Conservation (phyloP, 2,329 filamentous ascomycete species). For the Berkeleyomyces rouxiae region DNA sequence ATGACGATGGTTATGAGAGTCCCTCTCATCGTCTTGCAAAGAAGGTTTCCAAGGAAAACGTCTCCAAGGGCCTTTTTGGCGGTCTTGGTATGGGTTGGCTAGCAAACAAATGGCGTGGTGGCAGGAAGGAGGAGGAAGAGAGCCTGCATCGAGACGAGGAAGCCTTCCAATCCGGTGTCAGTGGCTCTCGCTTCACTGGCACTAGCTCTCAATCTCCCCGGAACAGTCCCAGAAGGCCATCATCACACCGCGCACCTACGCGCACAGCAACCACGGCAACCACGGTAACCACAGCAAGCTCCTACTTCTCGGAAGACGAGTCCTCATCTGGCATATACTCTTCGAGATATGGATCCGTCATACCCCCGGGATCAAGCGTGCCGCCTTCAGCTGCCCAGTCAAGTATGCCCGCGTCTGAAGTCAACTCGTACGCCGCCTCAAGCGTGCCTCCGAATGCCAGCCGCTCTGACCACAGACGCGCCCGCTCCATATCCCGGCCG, state of each 20-base stretch:
- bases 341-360: background rate
- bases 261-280: conserved; percentile 4
- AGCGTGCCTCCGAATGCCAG: conserved; percentile 8
- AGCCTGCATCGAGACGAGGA: conserved; percentile 30
- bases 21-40: conserved; percentile 37
- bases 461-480: conserved; percentile 1
- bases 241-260: conserved; percentile 11
- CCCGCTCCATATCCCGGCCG: conserved; percentile 2
- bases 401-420: conserved; percentile 5
- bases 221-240: conserved; percentile 17
- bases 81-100: conserved; percentile 53
- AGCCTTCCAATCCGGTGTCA: conserved; percentile 40
- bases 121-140: conserved; percentile 33
- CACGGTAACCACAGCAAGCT: conserved; percentile 6
- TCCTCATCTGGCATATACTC: background rate
- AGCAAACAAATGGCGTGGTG: conserved; percentile 45
- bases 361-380: background rate
- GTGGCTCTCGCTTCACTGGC: conserved; percentile 49
- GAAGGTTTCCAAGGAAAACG: conserved; percentile 16
- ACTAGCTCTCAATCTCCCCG: conserved; percentile 35
- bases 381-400: conserved; percentile 3
- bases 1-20: conserved; percentile 22
- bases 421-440: conserved; percentile 2
- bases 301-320: conserved; percentile 5
- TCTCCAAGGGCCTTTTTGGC: conserved; percentile 41